A percentile compares a stretch with the other conserved stretches of the same genome.
phyloP scores from a whole-genome alignment of 768 basidiomycete genomes.

The Harrya chromipes region DNA sequence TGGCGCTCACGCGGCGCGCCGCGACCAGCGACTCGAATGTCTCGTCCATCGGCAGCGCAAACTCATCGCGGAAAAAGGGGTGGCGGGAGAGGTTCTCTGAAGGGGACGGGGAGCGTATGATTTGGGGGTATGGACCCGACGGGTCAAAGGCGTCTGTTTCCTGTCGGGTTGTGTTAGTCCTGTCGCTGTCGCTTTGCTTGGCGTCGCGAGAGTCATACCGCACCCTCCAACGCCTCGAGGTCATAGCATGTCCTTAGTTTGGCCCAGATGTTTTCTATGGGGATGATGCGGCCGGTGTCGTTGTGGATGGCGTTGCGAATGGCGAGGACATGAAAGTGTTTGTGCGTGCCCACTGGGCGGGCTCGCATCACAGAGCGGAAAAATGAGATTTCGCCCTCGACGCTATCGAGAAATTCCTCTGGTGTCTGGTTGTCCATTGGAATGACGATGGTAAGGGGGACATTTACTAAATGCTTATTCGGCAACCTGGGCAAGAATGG shows the following conservation, averaged over 20 bases:
- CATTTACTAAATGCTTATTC: slow-evolving; percentile 17
- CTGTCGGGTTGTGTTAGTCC: slow-evolving; percentile 16
- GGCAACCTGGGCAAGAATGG: slow-evolving; percentile 7
- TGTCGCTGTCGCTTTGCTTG: not conserved
- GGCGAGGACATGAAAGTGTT: slow-evolving; percentile 75
- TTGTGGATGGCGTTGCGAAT: slow-evolving; percentile 69
- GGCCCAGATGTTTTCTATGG: slow-evolving; percentile 66
- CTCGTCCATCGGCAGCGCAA: slow-evolving; percentile 55
- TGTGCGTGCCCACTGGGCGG: slow-evolving; percentile 79
- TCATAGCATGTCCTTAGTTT: slow-evolving; percentile 73
- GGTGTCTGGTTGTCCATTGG: slow-evolving; percentile 31
- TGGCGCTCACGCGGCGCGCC: slow-evolving; percentile 58
- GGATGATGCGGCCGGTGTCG: slow-evolving; percentile 62
- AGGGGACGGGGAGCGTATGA: slow-evolving; percentile 64
- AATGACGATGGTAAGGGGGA: not conserved
- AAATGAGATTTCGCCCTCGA: slow-evolving; percentile 83
- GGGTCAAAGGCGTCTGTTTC: slow-evolving; percentile 49
- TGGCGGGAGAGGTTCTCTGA: slow-evolving; percentile 65
- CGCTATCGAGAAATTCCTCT: slow-evolving; percentile 56
- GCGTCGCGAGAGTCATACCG: slow-evolving; percentile 27
- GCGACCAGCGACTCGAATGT: slow-evolving; percentile 57
- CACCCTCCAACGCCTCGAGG: slow-evolving; percentile 71
- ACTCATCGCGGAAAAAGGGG: slow-evolving; percentile 75
- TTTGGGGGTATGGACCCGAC: slow-evolving; percentile 40
- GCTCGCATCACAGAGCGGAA: slow-evolving; percentile 80